These are phyloP conservation scores for Trichoderma sp. DNA, from an alignment of 2,329 filamentous ascomycete species.

Conservation along the genomic window DNA sequence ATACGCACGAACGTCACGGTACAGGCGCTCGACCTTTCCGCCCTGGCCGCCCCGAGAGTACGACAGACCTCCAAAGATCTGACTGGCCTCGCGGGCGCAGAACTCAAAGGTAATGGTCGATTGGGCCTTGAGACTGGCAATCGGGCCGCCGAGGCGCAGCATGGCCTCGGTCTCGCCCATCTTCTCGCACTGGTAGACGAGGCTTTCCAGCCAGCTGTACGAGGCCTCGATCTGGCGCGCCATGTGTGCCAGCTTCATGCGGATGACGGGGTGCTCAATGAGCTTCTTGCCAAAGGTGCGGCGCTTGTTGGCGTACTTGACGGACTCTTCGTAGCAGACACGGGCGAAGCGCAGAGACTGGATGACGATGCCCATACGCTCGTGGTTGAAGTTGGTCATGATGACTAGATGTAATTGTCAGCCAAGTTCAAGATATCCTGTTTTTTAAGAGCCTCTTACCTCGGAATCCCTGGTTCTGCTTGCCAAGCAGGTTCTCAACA, in stretches of 20 bases:
- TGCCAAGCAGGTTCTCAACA: slow-evolving; percentile 97
- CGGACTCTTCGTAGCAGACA: slow-evolving; percentile 93
- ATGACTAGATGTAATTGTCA: slow-evolving; percentile 59
- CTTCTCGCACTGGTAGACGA: slow-evolving; percentile 87
- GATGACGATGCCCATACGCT: slow-evolving; percentile 98
- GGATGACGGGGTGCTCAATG: slow-evolving; percentile 95
- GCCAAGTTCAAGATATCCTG: background rate
- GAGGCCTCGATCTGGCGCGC: slow-evolving; percentile 94
- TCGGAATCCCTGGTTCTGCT: slow-evolving; percentile 97
- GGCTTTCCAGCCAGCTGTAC: slow-evolving; percentile 95
- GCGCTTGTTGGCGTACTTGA: slow-evolving; percentile 97
- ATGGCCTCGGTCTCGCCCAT: slow-evolving; percentile 96
- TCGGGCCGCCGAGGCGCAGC: slow-evolving; percentile 90
- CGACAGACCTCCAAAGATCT: slow-evolving; percentile 94
- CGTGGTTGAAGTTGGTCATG: slow-evolving; percentile 99
- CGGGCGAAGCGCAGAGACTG: slow-evolving; percentile 93
- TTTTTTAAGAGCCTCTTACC: slow-evolving; percentile 40
- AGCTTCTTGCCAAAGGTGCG: slow-evolving; percentile 95
- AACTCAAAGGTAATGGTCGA: slow-evolving; percentile 94
- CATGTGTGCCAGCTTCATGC: slow-evolving; percentile 97
- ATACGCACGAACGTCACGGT: slow-evolving; percentile 93
- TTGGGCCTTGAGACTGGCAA: slow-evolving; percentile 92
- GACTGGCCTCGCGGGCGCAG: slow-evolving; percentile 91
- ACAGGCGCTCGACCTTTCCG: slow-evolving; percentile 90
- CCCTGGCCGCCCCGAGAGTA: slow-evolving; percentile 94